Conservation (phyloP, 345 rosid species). For the Gynandropsis gynandra region DNA sequence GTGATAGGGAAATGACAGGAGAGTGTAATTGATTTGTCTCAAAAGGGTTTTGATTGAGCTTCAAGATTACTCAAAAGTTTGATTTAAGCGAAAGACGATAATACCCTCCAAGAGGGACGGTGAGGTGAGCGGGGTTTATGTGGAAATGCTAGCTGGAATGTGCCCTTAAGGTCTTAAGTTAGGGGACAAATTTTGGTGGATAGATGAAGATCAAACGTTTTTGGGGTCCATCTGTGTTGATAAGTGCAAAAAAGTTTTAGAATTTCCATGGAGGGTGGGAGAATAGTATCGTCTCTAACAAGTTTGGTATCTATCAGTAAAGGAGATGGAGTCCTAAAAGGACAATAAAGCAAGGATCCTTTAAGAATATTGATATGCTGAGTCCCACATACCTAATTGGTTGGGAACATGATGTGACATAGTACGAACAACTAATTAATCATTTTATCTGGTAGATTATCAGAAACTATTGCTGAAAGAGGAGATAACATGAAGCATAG, state of each 20-base stretch:
- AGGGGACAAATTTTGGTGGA: slow-evolving; percentile 31
- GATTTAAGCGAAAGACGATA: slow-evolving; percentile 24
- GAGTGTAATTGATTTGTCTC: slow-evolving; percentile 13
- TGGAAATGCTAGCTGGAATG: slow-evolving; percentile 44
- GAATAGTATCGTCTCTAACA: slow-evolving; percentile 30
- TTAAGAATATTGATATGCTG: slow-evolving; percentile 31
- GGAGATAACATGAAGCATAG: slow-evolving; percentile 20
- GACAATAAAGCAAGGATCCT: slow-evolving; percentile 30
- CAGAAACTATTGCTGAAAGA: slow-evolving; percentile 24
- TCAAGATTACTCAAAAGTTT: slow-evolving; percentile 19
- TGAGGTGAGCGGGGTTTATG: not conserved
- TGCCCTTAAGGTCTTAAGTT: slow-evolving; percentile 25
- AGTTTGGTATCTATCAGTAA: slow-evolving; percentile 44
- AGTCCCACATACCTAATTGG: slow-evolving; percentile 36
- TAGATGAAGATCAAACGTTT: slow-evolving; percentile 24
- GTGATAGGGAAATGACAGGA: slow-evolving; percentile 18
- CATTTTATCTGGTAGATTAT: slow-evolving; percentile 26
- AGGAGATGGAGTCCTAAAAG: slow-evolving; percentile 25
- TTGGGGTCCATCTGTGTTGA: slow-evolving; percentile 43
- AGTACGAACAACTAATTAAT: slow-evolving; percentile 31
- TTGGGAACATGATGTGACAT: slow-evolving; percentile 35
- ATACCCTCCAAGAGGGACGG: slow-evolving; percentile 19
- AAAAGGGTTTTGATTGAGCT: slow-evolving; percentile 22
- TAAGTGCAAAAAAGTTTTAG: slow-evolving; percentile 28
- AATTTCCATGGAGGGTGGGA: slow-evolving; percentile 20